A percentile compares a stretch with the other conserved stretches of the same genome.
phyloP scores from a whole-genome alignment of 176 grass and related monocot species.

The Dactylis glomerata region DNA sequence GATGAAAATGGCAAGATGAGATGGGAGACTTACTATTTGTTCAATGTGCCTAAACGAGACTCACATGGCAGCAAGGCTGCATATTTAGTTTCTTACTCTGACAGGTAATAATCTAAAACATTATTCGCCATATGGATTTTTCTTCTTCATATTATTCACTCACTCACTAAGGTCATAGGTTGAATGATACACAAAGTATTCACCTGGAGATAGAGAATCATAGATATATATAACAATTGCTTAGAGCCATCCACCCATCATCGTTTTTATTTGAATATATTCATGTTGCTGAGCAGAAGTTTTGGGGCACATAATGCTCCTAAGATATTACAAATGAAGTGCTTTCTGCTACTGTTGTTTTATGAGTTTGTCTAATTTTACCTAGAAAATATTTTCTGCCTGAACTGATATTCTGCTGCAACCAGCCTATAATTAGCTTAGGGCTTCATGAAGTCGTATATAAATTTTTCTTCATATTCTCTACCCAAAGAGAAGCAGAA shows the following conservation, averaged over 20 bases:
- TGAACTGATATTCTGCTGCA: no score
- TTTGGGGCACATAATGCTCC: neutral
- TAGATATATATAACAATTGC: no score
- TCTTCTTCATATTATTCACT: no score
- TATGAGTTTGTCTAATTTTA: neutral
- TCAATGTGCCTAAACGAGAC: constrained; percentile 38
- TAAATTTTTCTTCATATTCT: no score
- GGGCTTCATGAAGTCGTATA: no score
- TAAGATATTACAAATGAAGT: no score
- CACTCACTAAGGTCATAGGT: no score
- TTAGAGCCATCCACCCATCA: neutral
- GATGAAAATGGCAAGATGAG: constrained; percentile 50
- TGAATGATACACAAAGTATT: no score
- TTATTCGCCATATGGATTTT: neutral
- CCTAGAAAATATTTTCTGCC: no score
- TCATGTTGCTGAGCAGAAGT: neutral
- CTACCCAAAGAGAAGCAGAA: no score
- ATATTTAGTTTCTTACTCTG: constrained; percentile 74
- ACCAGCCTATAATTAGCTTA: no score
- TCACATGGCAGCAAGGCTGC: constrained; percentile 44
- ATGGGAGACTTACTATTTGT: constrained; percentile 55
- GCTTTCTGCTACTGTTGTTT: neutral
- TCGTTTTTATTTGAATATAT: neutral
- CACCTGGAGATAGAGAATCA: no score
- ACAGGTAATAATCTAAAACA: constrained; percentile 42